Evolutionary conservation across 73 alveolate genomes (phyloP).

Genomic region (Uronychia binucleata): DNA sequence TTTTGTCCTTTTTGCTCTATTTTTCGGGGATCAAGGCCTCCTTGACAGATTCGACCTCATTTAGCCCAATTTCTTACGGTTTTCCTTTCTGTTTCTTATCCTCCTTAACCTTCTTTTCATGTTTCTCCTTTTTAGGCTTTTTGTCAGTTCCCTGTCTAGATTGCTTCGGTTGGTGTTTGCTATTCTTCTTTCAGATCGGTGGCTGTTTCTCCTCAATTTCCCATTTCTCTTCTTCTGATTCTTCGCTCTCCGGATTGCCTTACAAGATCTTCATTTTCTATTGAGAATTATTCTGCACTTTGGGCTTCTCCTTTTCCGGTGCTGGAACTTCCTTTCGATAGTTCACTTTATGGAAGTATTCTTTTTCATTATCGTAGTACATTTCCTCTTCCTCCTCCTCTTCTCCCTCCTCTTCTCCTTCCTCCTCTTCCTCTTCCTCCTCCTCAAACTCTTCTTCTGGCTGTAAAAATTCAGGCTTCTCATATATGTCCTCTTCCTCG

Average conservation of each 20-base stretch:
- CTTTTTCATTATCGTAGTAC: too few species aligned
- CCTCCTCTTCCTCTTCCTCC: neutral
- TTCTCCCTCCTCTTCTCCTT: neutral
- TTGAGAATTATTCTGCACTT: too few species aligned
- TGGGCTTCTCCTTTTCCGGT: too few species aligned
- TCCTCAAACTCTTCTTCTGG: neutral
- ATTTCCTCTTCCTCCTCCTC: neutral
- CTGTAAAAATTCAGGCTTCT: too few species aligned
- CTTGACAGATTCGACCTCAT: too few species aligned
- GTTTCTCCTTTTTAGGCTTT: neutral
- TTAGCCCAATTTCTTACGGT: too few species aligned
- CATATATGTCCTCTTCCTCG: neutral
- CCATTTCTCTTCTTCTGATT: too few species aligned
- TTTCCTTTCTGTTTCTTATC: too few species aligned
- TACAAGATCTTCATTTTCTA: too few species aligned
- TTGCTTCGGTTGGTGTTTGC: neutral
- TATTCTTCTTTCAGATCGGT: neutral
- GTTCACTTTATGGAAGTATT: too few species aligned
- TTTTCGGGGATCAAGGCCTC: neutral
- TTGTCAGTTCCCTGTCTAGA: neutral
- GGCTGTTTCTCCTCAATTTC: too few species aligned
- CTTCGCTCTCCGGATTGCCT: neutral
- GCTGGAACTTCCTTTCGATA: too few species aligned
- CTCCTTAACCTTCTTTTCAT: neutral
- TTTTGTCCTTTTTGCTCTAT: neutral